Evolutionary conservation across 306 rosid genomes (phyloP), one percentile per base, ranked within the genome.

Genomic region (Trifolium repens): DNA sequence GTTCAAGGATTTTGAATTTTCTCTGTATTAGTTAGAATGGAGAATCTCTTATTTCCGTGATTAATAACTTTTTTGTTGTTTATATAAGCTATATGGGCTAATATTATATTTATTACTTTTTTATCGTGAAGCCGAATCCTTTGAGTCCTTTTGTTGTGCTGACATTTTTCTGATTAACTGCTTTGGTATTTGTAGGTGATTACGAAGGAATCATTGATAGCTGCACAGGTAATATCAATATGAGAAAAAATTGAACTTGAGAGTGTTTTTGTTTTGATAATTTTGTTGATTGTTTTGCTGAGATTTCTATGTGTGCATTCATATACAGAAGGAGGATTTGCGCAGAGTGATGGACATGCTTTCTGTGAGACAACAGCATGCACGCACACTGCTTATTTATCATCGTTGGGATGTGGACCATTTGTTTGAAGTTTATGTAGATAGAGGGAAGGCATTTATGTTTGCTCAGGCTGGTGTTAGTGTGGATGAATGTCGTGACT

Each of bases 341-440:
- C 92, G 91, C 35, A 81, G 85, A 83, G 96, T 94, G 37, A 90
- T 88, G 96, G 96, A 92, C 8, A 61, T 89, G 88, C 82, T 94
- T 8, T 92, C 90, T 3, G 70, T 94, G 71, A 85, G 82, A 75
- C 91, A 89, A 83, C 89, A 89, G 53, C 97, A 94, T 79, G 96
- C 99, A 15, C 92, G 97, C 24, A 90, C 96, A 2, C 71, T 94
- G 72, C 99, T 94, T 49, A 94, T 94, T 80, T 87, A 76, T 71
- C 83, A 92, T 59, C 91, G 96, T 42, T 94, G 99, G 99, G 97
- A 94, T 85, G 93, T 88, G 26, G 96, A 92, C 75, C 80, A 78
- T 49, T 77, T 94, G 81, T 83, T 85, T 78, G 88, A 84, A 0
- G 90, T 90, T 66, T 86, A 84, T 67, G 96, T 92, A 5, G 97